Percentiles rank a stretch among this genome's conserved stretches.
phyloP scores from a whole-genome alignment of 768 basidiomycete genomes.

The Artomyces pyxidatus region DNA sequence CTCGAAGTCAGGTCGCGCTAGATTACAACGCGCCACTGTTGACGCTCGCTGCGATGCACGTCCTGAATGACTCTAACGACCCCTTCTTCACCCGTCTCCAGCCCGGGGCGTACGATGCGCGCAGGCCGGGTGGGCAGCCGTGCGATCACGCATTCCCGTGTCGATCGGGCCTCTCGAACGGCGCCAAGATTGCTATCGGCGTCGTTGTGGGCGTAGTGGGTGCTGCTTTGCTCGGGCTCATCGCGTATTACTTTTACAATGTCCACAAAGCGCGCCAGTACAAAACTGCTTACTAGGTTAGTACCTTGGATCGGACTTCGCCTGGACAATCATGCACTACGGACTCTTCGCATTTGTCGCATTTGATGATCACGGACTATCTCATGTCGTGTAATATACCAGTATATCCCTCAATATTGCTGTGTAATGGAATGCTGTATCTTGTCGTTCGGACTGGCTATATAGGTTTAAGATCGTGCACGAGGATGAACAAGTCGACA shows the following conservation, averaged over 20 bases:
- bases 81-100: constrained; percentile 72
- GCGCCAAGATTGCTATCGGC: constrained; percentile 63
- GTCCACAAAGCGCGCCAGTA: constrained; percentile 6
- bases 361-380: no score
- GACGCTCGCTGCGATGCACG: constrained; percentile 74
- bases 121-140: constrained; percentile 58
- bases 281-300: no score
- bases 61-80: constrained; percentile 58
- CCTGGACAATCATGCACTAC: no score
- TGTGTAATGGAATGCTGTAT: no score
- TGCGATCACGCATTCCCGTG: constrained; percentile 66
- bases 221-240: constrained; percentile 40
- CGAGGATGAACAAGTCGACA: no score
- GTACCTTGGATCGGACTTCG: no score
- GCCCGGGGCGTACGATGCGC: constrained; percentile 56
- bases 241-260: constrained; percentile 20
- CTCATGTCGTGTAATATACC: no score
- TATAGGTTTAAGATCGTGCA: no score
- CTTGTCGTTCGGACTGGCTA: no score
- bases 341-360: no score
- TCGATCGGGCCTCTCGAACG: constrained; percentile 44
- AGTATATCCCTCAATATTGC: no score
- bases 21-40: constrained; percentile 90
- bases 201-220: constrained; percentile 58
- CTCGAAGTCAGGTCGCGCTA: constrained; percentile 51